phyloP scores from a whole-genome alignment of 2,329 filamentous ascomycete species.

The Coniella lustricola region DNA sequence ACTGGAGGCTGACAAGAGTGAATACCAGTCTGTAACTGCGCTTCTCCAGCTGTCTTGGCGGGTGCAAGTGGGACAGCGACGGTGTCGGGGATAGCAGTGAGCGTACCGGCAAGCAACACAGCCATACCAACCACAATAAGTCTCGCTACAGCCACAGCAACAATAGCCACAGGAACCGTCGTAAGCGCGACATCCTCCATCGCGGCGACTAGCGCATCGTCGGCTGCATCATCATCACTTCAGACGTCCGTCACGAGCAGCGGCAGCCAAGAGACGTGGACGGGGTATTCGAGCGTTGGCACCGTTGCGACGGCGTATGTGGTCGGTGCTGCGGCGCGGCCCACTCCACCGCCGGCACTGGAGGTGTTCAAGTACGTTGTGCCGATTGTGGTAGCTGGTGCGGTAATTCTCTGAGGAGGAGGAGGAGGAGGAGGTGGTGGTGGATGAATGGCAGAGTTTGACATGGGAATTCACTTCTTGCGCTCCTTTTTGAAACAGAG shows the following conservation, averaged over 20 bases:
- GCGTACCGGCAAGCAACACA: constrained; percentile 1
- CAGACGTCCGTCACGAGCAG: neutral
- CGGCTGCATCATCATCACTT: no score
- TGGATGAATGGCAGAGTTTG: no score
- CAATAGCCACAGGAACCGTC: neutral
- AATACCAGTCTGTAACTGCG: constrained; percentile 12
- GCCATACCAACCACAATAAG: neutral
- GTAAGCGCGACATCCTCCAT: no score
- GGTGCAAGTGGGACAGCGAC: constrained; percentile 6
- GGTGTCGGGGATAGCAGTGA: constrained; percentile 2
- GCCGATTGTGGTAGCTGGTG: constrained; percentile 8
- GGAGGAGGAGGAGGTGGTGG: no score
- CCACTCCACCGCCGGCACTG: constrained; percentile 1
- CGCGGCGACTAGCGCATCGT: neutral
- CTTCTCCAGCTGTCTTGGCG: constrained; percentile 3
- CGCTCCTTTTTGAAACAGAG: neutral
- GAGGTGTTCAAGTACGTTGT: constrained; percentile 6
- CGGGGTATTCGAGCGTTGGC: constrained; percentile 13
- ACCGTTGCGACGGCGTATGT: constrained; percentile 13
- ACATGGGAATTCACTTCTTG: neutral
- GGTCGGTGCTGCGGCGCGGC: constrained; percentile 7
- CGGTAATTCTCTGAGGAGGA: constrained; percentile 6
- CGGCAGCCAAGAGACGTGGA: constrained; percentile 7
- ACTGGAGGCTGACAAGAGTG: neutral
- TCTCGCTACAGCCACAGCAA: neutral